Base-by-base conservation (phyloP, 2,329 filamentous ascomycete genomes). In the Fusarium cicatricum region DNA sequence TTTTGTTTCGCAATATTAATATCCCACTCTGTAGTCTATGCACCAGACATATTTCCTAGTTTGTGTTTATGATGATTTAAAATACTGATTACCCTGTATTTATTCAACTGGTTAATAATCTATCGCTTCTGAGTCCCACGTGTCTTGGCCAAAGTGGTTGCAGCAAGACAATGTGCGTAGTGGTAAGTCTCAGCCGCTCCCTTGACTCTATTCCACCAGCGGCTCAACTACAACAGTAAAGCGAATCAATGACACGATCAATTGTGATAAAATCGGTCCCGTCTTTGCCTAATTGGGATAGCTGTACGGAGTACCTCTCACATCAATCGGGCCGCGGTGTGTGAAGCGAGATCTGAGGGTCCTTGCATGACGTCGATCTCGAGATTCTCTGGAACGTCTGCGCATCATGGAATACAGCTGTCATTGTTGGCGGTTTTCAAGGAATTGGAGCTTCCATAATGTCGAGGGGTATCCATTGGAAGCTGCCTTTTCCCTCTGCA, bases 331-430 rank as follows among this genome's bases (percentile, higher is more conserved):
- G 19, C 33, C 43, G 28, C 29, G 26, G 16, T 37, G 19, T n/a
- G 16, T 31, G 23, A 39, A 32, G 47, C 12, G 10, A 58, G 43
- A 62, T 62, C 52, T 39, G 23, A 7, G 12, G 17, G 16, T 17
- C n/a, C 17, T 50, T 48, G 23, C 40, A 59, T 65, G 63, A 65
- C 63, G 63, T 65, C 54, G 54, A 57, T 53, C 38, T 11, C 26
- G 6, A 9, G 39, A 40, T 38, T 8, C 14, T 14, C 17, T 19
- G 26, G 28, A 54, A 14, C 36, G 28, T 62, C 53, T 62, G 42
- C 60, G 62, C 63, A 65, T 65, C 62, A 65, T 65, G 45, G 60
- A n/a, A 65, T 44, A 36, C 37, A 23, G 42, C 31, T 51, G 38
- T 16, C 32, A 52, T 47, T 26, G 26, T 17, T 12, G 10, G 26